These are phyloP conservation scores for Trametopsis cervina DNA, from an alignment of 768 basidiomycete species.

Conservation along the genomic window DNA sequence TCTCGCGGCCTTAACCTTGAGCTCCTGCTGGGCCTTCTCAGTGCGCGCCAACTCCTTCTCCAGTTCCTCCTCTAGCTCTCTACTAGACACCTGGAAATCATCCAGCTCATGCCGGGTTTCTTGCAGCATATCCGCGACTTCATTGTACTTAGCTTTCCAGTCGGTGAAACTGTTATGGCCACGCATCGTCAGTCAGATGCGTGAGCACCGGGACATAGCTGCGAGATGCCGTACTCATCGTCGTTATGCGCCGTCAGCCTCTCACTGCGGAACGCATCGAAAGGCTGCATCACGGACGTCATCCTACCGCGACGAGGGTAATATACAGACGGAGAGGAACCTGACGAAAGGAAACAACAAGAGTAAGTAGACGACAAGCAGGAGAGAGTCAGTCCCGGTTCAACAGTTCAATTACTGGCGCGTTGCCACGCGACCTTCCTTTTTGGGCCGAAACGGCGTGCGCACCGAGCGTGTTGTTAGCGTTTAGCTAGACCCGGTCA, in stretches of 20 bases:
- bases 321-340: constrained; percentile 5
- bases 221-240: constrained; percentile 39
- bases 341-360: constrained; percentile 6
- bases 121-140: constrained; percentile 76
- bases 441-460: constrained; percentile 11
- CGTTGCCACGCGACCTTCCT: constrained; percentile 20
- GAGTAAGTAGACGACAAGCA: constrained; percentile 12
- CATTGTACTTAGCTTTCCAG: constrained; percentile 76
- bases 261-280: constrained; percentile 53
- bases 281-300: constrained; percentile 54
- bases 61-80: constrained; percentile 89
- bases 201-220: constrained; percentile 5
- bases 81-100: constrained; percentile 82
- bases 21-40: constrained; percentile 77
- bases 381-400: constrained; percentile 16
- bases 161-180: constrained; percentile 42
- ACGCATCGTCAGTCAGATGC: neutral
- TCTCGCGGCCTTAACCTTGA: constrained; percentile 62
- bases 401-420: constrained; percentile 12
- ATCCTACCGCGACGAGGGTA: constrained; percentile 12
- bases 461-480: neutral
- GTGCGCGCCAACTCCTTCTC: constrained; percentile 86
- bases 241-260: constrained; percentile 58
- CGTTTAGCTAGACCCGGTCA: neutral
- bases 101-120: constrained; percentile 83